Base-by-base conservation (phyloP, 2,329 filamentous ascomycete genomes). In the Diaporthe sp. region DNA sequence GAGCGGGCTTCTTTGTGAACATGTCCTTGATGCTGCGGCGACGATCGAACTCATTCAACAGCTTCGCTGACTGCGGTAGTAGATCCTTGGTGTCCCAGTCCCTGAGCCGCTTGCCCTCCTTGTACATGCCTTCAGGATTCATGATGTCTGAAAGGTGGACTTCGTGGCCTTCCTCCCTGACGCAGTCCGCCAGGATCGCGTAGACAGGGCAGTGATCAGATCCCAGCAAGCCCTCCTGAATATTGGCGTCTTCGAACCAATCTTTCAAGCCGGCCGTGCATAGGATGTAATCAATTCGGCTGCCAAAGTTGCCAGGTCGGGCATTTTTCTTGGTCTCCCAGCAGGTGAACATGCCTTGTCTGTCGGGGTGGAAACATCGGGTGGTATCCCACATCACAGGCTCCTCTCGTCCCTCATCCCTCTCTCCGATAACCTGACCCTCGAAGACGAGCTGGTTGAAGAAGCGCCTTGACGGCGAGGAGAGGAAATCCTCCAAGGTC, bases 121-220 rank as follows among this genome's bases (percentile, higher is more conserved):
- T 83, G 82, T 97, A 98, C 83, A 94, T 90, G 12, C 92, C 94
- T 1, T 87, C 81, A 0, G 94, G 93, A 79, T 97, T 98, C 89
- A 98, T 90, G 70, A 97, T 83, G 81, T 98, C 95, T 39, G 88
- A 83, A 3, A 95, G 86, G 78, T 92, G 83, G 3, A 89, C 82
- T 61, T 90, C 83, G 60, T 86, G 80, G 0, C 86, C 89, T 20
- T 88, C 83, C 8, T 89, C 78, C 0, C 81, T 80, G 2, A 98
- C 90, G 3, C 81, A 86, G 49, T 96, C 91, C 25, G 92, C 91
- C 34, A 97, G 87, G 3, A 90, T 88, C 0, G 93, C 95, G 82
- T 94, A 98, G 1, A 98, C 96, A 0, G 97, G 97, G 80, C 97
- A 99, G 83, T 99, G 97, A 81, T 99, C 97, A 1, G 96, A 98